Evolutionary conservation across 2,329 filamentous ascomycete genomes (phyloP).

Genomic region (Pseudogymnoascus sp.): DNA sequence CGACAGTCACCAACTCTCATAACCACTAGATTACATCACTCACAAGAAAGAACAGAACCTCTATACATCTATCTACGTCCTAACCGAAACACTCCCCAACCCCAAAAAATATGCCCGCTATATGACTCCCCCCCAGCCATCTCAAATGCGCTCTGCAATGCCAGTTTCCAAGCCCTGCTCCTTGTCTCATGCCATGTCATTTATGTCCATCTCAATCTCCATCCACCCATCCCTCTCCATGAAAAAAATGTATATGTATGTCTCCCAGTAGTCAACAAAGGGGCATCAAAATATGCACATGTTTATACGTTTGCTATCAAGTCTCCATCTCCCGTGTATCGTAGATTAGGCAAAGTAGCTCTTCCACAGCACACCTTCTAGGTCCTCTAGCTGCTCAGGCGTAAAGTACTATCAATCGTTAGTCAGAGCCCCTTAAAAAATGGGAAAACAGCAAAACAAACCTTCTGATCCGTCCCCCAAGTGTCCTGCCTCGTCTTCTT

Average conservation of each 20-base stretch:
- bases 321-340: neutral
- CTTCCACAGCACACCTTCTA: constrained; percentile 98
- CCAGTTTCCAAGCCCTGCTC: constrained; percentile 4
- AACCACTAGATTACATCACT: neutral
- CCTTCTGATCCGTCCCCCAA: constrained; percentile 97
- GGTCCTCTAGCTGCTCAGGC: constrained; percentile 82
- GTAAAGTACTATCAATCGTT: constrained; percentile 60
- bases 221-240: neutral
- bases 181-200: neutral
- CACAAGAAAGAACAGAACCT: neutral
- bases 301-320: neutral
- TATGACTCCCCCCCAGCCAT: neutral
- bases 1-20: neutral
- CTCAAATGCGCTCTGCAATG: neutral
- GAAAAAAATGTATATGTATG: neutral
- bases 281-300: constrained; percentile 8
- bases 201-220: neutral
- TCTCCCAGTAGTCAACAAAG: neutral
- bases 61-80: constrained; percentile 2
- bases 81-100: neutral
- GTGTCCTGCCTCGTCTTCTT: constrained; percentile 99
- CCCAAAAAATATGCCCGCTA: neutral
- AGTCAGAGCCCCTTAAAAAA: constrained; percentile 20
- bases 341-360: constrained; percentile 69
- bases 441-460: constrained; percentile 37